Evolutionary conservation across 2,329 filamentous ascomycete genomes (phyloP), one percentile per base, ranked within the genome.

Genomic region (Achaetomium macrosporum): DNA sequence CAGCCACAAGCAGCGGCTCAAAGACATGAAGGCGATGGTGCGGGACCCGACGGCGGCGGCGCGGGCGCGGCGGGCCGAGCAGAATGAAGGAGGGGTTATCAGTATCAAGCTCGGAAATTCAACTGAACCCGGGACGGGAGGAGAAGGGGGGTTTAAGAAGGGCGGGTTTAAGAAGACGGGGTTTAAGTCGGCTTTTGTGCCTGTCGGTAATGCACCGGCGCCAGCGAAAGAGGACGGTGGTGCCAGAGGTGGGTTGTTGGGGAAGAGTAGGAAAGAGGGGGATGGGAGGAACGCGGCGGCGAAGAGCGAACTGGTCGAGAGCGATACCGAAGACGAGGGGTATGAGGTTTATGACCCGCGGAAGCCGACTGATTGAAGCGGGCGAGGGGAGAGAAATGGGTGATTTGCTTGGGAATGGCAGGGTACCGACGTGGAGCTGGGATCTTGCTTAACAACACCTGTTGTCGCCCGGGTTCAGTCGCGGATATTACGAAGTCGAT

Each of bases 1-100:
- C 71, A 88, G 88, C 63, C 93, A 99, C 71, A 91, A 90, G 68
- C 90, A 95, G 73, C 86, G 88, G 46, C 80, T 91, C 54, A 88
- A 89, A 70, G 88, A 93, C 64, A 90, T 92, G 87, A 90, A 90
- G 71, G 84, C 87, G 64, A 85, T 91, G 76, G 84, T 87, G 31
- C 83, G 85, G 60, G 85, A 90, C 59, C 83, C 87, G 1, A 78
- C 77, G 50, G 83, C 82, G 20, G 78, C 76, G 13, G 79, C 77
- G 19, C 81, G 83, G 60, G 83, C 85, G 2, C 76, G 84, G n/a
- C 83, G 15, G 12, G 35, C 35, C 35, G 83, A 83, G 48, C 86
- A 85, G 66, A 83, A 83, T 46, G 83, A 85, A 57, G 83, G 81
- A 7, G 35, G 35, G 2, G 71, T 89, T 15, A 79, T 88, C 57